A percentile compares a stretch with the other conserved stretches of the same genome.
phyloP scores from a whole-genome alignment of 2,329 filamentous ascomycete genomes.

The Colletotrichum trifolii region DNA sequence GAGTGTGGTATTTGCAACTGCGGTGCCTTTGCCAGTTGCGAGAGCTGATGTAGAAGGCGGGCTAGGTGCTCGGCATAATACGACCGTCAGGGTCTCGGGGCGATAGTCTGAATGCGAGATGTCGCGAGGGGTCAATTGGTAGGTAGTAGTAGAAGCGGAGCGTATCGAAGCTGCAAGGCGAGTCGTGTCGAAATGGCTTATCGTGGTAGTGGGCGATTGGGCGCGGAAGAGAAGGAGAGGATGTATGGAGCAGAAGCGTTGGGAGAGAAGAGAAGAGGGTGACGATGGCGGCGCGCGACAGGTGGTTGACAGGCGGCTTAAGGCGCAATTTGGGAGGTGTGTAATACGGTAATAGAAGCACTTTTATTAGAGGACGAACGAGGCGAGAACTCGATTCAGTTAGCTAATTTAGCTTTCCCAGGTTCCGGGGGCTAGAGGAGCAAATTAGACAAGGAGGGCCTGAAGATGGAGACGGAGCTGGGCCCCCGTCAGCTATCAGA shows the following conservation, averaged over 20 bases:
- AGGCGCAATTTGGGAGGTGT: constrained; percentile 13
- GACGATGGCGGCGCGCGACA: constrained; percentile 32
- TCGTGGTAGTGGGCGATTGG: neutral
- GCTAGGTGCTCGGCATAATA: constrained; percentile 7
- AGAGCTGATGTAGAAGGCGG: constrained; percentile 8
- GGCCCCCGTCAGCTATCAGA: constrained; percentile 28
- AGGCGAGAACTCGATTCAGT: constrained; percentile 27
- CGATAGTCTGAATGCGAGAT: constrained; percentile 3
- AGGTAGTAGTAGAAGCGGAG: constrained; percentile 24
- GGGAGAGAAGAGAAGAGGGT: constrained; percentile 20
- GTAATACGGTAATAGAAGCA: constrained; percentile 35
- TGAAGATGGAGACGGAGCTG: constrained; percentile 11
- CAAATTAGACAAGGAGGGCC: constrained; percentile 28
- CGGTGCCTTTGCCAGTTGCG: constrained; percentile 32
- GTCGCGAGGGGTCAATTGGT: constrained; percentile 33
- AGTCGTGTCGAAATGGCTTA: constrained; percentile 4
- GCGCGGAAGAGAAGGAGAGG: constrained; percentile 3
- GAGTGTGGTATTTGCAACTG: constrained; percentile 30
- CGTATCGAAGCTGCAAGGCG: constrained; percentile 23
- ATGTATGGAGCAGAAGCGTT: constrained; percentile 1
- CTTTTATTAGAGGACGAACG: constrained; percentile 35
- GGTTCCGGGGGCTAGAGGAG: constrained; percentile 22
- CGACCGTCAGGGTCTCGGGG: constrained; percentile 15
- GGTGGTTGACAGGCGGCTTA: neutral
- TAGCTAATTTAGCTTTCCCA: constrained; percentile 33